Conservation (phyloP, 78 protist genomes). For the Emiliania huxleyi region DNA sequence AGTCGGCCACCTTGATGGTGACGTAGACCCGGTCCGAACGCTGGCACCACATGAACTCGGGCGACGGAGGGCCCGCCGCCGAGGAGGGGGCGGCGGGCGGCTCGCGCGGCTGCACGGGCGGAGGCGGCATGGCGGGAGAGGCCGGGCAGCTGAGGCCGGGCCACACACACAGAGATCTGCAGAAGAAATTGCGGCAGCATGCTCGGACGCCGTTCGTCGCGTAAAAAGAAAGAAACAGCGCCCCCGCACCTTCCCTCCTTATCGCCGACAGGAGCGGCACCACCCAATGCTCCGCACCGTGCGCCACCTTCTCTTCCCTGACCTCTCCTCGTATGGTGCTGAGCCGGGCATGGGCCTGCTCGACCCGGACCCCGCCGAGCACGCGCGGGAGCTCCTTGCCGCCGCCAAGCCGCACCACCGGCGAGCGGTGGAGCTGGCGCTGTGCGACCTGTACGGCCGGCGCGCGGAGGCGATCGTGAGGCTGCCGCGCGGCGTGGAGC, state of each 20-base stretch:
- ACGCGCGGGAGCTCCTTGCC: background rate
- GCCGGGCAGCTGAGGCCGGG: too few species aligned
- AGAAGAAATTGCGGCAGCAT: too few species aligned
- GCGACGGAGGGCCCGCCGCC: background rate
- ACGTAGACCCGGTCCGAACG: background rate
- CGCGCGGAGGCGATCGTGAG: background rate
- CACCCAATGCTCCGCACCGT: background rate
- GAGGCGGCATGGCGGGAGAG: background rate
- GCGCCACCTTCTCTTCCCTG: background rate
- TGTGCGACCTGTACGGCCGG: background rate
- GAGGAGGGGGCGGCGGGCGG: background rate
- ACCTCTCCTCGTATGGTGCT: background rate
- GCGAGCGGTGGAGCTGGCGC: background rate
- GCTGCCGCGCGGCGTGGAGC: background rate
- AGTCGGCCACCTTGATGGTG: background rate
- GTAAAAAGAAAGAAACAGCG: too few species aligned
- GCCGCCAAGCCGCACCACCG: background rate
- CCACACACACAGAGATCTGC: too few species aligned
- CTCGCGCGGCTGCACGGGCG: background rate
- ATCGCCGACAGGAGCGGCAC: too few species aligned
- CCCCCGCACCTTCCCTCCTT: too few species aligned
- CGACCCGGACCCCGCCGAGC: background rate
- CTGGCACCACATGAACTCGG: constrained; percentile 11
- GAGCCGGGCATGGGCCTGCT: background rate
- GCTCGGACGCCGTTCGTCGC: too few species aligned